Base-by-base conservation (phyloP, 75 land plant genomes). In the Chamaecyparis obtusa region DNA sequence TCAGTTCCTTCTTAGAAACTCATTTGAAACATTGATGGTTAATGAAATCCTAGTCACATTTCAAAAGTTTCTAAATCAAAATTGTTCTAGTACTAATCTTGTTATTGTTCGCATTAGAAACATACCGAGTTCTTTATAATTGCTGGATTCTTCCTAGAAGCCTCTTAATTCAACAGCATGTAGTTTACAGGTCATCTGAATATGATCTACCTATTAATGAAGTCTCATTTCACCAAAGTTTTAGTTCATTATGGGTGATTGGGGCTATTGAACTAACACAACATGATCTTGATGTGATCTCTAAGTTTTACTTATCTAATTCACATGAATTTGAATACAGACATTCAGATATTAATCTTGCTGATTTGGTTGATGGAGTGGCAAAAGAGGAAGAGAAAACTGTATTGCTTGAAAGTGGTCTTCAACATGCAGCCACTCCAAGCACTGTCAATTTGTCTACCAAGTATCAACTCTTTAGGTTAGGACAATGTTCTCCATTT, bases 301-400 rank as follows among this genome's bases (percentile, higher is more conserved):
- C 11, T 9, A n/a, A n/a, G n/a, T n/a, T n/a, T n/a, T n/a, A n/a
- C n/a, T 51, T 54, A 51, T 4, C 5, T 15, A 5, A n/a, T 33
- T 32, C 54, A 30, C 49, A 17, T 49, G 64, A 54, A 84, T 54
- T 84, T 84, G 56, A 74, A 74, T 89, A 80, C 96, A 98, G 99
- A 54, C 95, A 93, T 87, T 95, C 97, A 81, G 99, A 98, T 83
- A 86, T 88, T 76, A 96, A 93, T 89, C 87, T 98, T 82, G 91
- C 60, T 86, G 93, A 92, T 64, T 84, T 94, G 89, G 91, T 83
- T 64, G 88, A 89, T 88, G 94, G 89, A 72, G 87, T 91, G 35
- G 67, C 84, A 9, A 92, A 90, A 30, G 93, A 94, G 75, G 98
- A 94, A 60, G 99, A 96, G 81, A 92, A 84, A n/a, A 90, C 90